Evolutionary conservation across 75 land plant species (phyloP), one percentile per base, ranked within the genome.

Genomic region (Selaginella moellendorffii): DNA sequence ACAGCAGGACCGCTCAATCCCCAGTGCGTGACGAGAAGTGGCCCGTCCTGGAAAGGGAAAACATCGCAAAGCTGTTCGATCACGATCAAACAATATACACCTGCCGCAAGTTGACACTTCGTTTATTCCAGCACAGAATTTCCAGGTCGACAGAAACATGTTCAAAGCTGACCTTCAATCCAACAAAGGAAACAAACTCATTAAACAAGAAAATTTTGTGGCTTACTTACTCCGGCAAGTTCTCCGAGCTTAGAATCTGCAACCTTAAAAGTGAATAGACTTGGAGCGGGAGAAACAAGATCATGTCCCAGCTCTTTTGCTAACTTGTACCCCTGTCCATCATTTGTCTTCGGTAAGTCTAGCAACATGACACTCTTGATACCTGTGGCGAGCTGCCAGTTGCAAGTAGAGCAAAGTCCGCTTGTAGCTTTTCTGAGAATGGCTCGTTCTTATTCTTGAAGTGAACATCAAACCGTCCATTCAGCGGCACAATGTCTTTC

Each of bases 1-100:
- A 93, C 79, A 24, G 77, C 96, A 21, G 98, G 98, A 23, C 98
- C 98, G 81, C 98, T 93, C 5, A 93, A 79, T 10, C 98, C 98
- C 98, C 98, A 93, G 54, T 93, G 98, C 24, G 98, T 93, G 21
- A 93, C 77, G 61, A 93, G 64, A 74, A 93, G 76, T 24, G 98
- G 87, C 20, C 96, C 97, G 60, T 72, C 81, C 97, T 92, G 66
- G 18, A 1, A 68, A 21, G 30, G 26, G 23, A 18, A 54, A 68
- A 46, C 18, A 18, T 10, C 52, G 18, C 10, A 18, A 46, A 10
- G 10, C 18, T 46, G 52, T 46, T 46, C 18, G 52, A 46, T 46
- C 52, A 10, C 52, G 52, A 46, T 10, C 10, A 10, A 10, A 18
- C 10, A 10, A 10, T 46, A 46, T 10, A 2, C 9, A 62, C 72